Evolutionary conservation across 2,329 filamentous ascomycete species (phyloP), one percentile per base, ranked within the genome.

Genomic region (Monilinia laxa): DNA sequence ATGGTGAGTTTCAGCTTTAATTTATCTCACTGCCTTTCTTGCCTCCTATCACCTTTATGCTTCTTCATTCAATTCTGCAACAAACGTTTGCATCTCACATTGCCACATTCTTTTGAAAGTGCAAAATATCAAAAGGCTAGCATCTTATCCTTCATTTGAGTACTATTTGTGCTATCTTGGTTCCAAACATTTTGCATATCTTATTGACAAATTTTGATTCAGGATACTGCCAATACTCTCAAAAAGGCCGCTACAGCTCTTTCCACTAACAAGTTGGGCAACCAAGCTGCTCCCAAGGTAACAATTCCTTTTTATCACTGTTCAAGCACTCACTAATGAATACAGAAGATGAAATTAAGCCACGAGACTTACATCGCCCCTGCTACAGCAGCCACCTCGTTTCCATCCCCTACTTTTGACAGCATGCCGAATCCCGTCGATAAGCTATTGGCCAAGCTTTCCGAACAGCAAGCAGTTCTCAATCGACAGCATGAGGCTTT

Each of bases 391-490:
- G 35, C 47, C 4, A 25, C 49, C 20, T 16, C 58, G 9, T 42
- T 54, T 28, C 42, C 28, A 55, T 52, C 35, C 2, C 70, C 74
- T 42, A 72, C 76, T 12, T 74, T 73, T 7, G 69, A 76, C 14
- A 69, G 74, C 57, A 82, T 83, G 52, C 70, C 78, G 40, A 84
- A 82, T 65, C 81, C 83, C 11, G 87, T 93, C 82, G 91, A 95
- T 73, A 88, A 88, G 68, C 85, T 93, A 62, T 80, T 93, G 70
- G 86, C 89, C 66, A 90, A 88, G 75, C 82, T 94, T 58, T 86
- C 86, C n/a, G 88, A 93, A 76, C 89, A 92, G 73, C 86, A 89
- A 73, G 80, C 80, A 54, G 76, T 82, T n/a, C 78, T 89, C 60
- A 81, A 81, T 62, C 83, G 86, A 76, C 86, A 90, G 74, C 84